Evolutionary conservation across 2,329 filamentous ascomycete genomes (phyloP), one percentile per base, ranked within the genome.

Genomic region (Ascosphaera pollenicola): DNA sequence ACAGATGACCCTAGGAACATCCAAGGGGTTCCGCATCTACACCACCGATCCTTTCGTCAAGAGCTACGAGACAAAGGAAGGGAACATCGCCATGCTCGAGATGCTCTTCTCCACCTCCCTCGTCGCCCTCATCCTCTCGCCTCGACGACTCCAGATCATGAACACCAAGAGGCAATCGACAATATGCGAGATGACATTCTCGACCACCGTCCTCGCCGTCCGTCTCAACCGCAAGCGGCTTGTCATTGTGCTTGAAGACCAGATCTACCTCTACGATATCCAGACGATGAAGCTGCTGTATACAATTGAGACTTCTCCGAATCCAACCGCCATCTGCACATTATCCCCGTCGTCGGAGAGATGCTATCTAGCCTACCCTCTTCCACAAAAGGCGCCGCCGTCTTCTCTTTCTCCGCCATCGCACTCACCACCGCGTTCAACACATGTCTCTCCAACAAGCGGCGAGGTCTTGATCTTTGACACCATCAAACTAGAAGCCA

Each of bases 31-130:
- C 57, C 81, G 85, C 47, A 87, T 94, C 53, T 98, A 93, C 61
- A 87, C 84, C 47, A 95, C 87, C 46, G 89, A 95, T 48, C 87
- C 89, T 0, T 98, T 95, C 57, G 78, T 78, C 49, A 89, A 92
- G 60, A 84, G 85, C 53, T 94, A 89, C 59, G 87, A 85, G 55
- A 89, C 82, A 52, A 81, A 87, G 55, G 84, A 95, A 54, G 83
- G 82, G 43, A 92, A 95, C 57, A 87, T 98, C 40, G 80, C 84
- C 36, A 84, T 94, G 47, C 78, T 95, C 51, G 89, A 98, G 64
- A 95, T 95, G 85, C 74, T 98, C 46, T 98, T 98, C 60, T 94
- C 87, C 24, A 95, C 89, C 24, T 95, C 89, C 2, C 72, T 98
- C 28, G 87, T 98, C 41, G 89, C 89, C 39, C 69, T 95, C 40